Evolutionary conservation across 1,139 yeast genomes (phyloP).

Genomic region (Tardiomyces blankii): DNA sequence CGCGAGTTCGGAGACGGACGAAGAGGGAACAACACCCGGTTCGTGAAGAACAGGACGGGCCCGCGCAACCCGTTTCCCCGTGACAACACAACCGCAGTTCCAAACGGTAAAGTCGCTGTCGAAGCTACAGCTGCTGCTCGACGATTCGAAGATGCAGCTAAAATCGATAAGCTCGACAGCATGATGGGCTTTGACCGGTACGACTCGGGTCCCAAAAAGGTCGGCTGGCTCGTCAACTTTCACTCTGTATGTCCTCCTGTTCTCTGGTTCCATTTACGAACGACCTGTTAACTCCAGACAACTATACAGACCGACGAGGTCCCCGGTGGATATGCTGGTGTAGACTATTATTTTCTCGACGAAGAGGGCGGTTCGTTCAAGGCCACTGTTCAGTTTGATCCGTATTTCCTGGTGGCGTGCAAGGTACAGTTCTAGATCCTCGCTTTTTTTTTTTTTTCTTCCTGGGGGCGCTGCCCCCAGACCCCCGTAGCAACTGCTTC

Average conservation of each 20-base stretch:
- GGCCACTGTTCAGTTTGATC: conserved; percentile 72
- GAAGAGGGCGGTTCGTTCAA: conserved; percentile 97
- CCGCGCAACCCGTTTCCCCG: neutral
- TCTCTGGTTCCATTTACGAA: conserved; percentile 49
- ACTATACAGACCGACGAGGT: conserved; percentile 46
- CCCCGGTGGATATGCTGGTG: conserved; percentile 63
- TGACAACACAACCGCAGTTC: neutral
- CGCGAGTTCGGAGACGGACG: neutral
- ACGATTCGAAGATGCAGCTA: conserved; percentile 16
- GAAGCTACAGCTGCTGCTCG: conserved; percentile 24
- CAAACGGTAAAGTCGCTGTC: no score
- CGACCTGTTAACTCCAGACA: conserved; percentile 22
- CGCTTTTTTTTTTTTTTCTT: no score
- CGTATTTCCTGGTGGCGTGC: conserved; percentile 74
- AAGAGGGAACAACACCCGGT: neutral
- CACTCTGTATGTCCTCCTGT: conserved; percentile 12
- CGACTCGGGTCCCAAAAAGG: conserved; percentile 52
- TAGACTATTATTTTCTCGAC: conserved; percentile 90
- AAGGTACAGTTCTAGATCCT: conserved; percentile 26
- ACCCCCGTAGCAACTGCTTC: no score
- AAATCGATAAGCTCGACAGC: conserved; percentile 38
- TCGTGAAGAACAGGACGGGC: neutral
- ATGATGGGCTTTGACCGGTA: conserved; percentile 76
- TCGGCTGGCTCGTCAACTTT: conserved; percentile 74
- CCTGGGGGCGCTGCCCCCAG: no score